Evolutionary conservation across 306 rosid genomes (phyloP), one percentile per base, ranked within the genome.

Genomic region (Rosa lucieae): DNA sequence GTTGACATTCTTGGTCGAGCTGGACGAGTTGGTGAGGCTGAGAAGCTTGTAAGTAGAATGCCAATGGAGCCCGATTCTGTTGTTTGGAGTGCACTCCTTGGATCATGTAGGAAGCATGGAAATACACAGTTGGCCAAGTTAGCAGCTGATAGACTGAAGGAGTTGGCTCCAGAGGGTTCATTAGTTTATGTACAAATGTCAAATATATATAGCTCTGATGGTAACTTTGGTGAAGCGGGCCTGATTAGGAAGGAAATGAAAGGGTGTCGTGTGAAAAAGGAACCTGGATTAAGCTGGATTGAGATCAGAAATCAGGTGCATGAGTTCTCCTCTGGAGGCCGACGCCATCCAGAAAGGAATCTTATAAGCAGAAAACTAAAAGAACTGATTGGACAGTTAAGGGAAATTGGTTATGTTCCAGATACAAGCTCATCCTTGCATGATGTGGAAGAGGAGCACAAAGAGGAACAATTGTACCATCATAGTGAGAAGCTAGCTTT

Each of bases 401-500:
- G 86, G 87, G 92, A 85, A 79, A 88, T 88, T n/a, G 97, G 97
- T 59, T 92, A 94, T 82, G 89, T 85, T 46, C 97, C 97, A 1
- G 92, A 92, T 78, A 86, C 91, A 49, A 82, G 89, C 81, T 80
- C 88, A 72, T 89, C 91, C 17, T 82, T 89, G 85, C 85, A 89
- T 73, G 97, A 89, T 67, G 81, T 90, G 42, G 97, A 94, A 78
- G 83, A 80, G 83, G 98, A 90, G 82, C 94, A 92, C 75, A 94
- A 89, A 76, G 97, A 92, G 85, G 90, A 94, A 82, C 93, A 91
- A 59, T 79, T 94, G 78, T 83, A 83, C 73, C 82, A 86, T 87
- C 99, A 94, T 74, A 91, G 97, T 67, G 99, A 94, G 86, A 94
- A 92, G 85, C 86, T 94, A 85, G 97, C 99, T 70, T 81, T 94